phyloP scores from a whole-genome alignment of 164 flowering plant genomes.

The Kalanchoe fedtschenkoi region DNA sequence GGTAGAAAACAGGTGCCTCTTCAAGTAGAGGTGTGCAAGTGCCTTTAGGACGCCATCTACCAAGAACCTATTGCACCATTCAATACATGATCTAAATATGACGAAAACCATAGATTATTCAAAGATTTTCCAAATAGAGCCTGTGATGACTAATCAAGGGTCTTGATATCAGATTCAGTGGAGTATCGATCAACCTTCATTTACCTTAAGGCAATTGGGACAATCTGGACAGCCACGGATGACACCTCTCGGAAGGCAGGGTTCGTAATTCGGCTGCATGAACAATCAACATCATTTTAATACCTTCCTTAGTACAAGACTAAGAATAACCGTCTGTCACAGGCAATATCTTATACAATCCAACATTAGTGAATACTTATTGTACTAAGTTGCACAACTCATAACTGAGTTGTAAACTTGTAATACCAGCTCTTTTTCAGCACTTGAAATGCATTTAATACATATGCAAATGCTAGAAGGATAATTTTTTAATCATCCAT shows the following conservation, averaged over 20 bases:
- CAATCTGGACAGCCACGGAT: conserved; percentile 28
- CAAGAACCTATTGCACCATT: conserved; percentile 22
- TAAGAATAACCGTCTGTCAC: background rate
- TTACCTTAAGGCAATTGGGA: conserved; percentile 27
- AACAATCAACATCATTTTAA: background rate
- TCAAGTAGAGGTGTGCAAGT: conserved; percentile 20
- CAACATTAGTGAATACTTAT: background rate
- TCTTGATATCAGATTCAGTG: background rate
- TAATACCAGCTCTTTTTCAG: too few species aligned
- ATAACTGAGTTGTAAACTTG: too few species aligned
- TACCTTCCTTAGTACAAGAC: background rate
- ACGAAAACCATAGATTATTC: background rate
- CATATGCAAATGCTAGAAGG: background rate
- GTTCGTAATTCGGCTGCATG: conserved; percentile 14
- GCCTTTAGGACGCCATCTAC: conserved; percentile 28
- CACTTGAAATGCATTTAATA: background rate
- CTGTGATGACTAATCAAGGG: background rate
- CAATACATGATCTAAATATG: background rate
- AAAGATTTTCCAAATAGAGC: too few species aligned
- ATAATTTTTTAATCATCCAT: background rate
- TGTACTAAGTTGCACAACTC: too few species aligned
- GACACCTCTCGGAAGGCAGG: conserved; percentile 29
- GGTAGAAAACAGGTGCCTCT: conserved; percentile 44
- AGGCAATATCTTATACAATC: background rate
- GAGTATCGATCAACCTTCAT: background rate